Percentiles rank a stretch among this genome's conserved stretches.
Conservation (phyloP, 495 filamentous ascomycete species). For the Pseudoneurospora amorphoporcata region DNA sequence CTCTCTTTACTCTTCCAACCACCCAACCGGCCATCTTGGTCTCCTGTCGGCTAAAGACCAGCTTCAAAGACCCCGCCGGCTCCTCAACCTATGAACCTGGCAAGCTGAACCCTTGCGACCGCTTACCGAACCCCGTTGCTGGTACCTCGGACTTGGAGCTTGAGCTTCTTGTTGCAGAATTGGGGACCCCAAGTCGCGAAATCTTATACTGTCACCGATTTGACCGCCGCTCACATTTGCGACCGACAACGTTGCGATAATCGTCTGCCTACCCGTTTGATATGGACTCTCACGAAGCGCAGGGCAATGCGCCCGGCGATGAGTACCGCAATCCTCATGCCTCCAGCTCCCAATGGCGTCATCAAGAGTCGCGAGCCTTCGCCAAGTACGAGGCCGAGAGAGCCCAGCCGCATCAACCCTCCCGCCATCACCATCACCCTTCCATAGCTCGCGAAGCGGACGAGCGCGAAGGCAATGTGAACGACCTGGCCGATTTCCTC, state of each 20-base stretch:
- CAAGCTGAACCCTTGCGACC: not conserved
- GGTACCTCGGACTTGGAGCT: not conserved
- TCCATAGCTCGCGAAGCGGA: slow-evolving; percentile 31
- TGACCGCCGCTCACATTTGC: not conserved
- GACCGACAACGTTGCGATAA: not conserved
- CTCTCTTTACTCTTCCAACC: not conserved
- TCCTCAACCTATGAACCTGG: not conserved
- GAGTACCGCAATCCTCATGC: slow-evolving; percentile 35
- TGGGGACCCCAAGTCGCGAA: not conserved
- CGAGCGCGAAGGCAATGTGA: slow-evolving; percentile 22
- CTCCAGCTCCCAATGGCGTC: slow-evolving; percentile 39
- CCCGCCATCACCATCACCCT: slow-evolving; percentile 13
- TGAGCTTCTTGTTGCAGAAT: not conserved
- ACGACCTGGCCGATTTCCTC: slow-evolving; percentile 39
- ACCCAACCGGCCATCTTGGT: not conserved
- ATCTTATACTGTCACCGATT: not conserved
- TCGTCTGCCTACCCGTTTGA: not conserved
- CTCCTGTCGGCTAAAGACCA: not conserved
- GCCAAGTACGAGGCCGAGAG: slow-evolving; percentile 12
- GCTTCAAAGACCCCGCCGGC: not conserved
- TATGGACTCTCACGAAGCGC: not conserved
- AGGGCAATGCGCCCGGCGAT: slow-evolving; percentile 13
- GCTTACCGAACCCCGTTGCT: not conserved
- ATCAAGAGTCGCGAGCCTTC: slow-evolving; percentile 41
- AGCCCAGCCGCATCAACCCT: slow-evolving; percentile 8